A percentile compares a stretch with the other conserved stretches of the same genome.
Conservation (phyloP, 305 asterid genomes). For the Striga hermonthica region DNA sequence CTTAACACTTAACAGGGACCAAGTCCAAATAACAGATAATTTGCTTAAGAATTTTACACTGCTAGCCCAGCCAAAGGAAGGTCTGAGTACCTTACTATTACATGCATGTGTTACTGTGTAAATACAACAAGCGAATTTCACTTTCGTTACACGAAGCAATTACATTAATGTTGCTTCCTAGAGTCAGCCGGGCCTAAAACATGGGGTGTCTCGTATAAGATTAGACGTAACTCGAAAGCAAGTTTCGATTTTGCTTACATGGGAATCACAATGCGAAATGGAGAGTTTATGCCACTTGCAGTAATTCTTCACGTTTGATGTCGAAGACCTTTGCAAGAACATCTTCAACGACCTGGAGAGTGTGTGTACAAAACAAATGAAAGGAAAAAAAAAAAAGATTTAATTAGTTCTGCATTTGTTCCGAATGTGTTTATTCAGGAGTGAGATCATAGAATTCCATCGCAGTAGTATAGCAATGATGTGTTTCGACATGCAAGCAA, state of each 20-base stretch:
- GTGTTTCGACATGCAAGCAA: background rate
- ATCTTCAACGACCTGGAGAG: constrained; percentile 71
- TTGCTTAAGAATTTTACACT: too few species aligned
- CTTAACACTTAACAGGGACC: too few species aligned
- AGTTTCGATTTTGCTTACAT: constrained; percentile 31
- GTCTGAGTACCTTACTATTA: background rate
- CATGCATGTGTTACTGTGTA: background rate
- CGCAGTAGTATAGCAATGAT: background rate
- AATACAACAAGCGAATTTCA: constrained; percentile 24
- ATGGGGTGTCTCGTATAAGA: constrained; percentile 8
- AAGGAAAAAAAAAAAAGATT: background rate
- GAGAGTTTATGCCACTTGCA: constrained; percentile 54
- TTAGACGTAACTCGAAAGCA: constrained; percentile 10
- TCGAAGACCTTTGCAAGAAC: constrained; percentile 70
- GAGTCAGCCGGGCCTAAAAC: background rate
- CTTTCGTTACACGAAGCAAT: constrained; percentile 20
- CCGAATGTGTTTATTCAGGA: background rate
- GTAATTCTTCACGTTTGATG: constrained; percentile 66
- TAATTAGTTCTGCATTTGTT: background rate
- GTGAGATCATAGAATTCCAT: background rate
- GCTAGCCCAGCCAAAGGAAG: too few species aligned
- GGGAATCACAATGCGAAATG: constrained; percentile 29
- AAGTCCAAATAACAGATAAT: too few species aligned
- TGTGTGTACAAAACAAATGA: constrained; percentile 13
- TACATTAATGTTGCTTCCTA: constrained; percentile 4